Percentiles rank a stretch among this genome's conserved stretches.
Evolutionary conservation across 352 stramenopile species (phyloP).

Genomic region (Pythium grandisporangium): DNA sequence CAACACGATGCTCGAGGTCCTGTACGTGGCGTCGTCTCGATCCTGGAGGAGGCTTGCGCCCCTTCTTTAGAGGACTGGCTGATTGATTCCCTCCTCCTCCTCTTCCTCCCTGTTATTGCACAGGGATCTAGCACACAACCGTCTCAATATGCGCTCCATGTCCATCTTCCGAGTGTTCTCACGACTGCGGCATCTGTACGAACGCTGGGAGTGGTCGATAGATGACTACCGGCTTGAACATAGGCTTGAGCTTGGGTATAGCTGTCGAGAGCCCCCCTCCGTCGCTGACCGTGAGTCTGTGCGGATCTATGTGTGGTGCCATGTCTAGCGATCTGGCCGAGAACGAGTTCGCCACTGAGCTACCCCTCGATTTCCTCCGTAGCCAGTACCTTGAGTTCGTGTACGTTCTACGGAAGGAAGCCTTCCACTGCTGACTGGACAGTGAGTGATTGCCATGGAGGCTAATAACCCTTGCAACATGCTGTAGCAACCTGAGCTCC

Average conservation of each 20-base stretch:
- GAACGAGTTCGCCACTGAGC: slow-evolving; percentile 27
- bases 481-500: slow-evolving; percentile 34
- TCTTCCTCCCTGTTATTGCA: neutral
- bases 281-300: neutral
- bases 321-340: slow-evolving; percentile 29
- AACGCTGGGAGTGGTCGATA: neutral
- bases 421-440: neutral
- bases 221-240: neutral
- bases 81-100: no score
- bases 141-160: slow-evolving; percentile 6
- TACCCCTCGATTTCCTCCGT: slow-evolving; percentile 27
- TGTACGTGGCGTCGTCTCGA: slow-evolving; percentile 16
- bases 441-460: neutral
- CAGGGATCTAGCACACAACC: slow-evolving; percentile 10
- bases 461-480: neutral
- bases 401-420: slow-evolving; percentile 18
- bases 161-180: slow-evolving; percentile 15
- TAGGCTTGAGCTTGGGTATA: no score
- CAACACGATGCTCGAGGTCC: slow-evolving; percentile 48
- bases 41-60: no score
- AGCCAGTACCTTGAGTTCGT: slow-evolving; percentile 34
- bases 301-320: neutral
- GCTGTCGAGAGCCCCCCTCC: no score
- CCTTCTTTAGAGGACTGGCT: no score
- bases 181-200: slow-evolving; percentile 9